phyloP scores from a whole-genome alignment of 768 basidiomycete genomes.

The Mrakia hoshinonis region DNA sequence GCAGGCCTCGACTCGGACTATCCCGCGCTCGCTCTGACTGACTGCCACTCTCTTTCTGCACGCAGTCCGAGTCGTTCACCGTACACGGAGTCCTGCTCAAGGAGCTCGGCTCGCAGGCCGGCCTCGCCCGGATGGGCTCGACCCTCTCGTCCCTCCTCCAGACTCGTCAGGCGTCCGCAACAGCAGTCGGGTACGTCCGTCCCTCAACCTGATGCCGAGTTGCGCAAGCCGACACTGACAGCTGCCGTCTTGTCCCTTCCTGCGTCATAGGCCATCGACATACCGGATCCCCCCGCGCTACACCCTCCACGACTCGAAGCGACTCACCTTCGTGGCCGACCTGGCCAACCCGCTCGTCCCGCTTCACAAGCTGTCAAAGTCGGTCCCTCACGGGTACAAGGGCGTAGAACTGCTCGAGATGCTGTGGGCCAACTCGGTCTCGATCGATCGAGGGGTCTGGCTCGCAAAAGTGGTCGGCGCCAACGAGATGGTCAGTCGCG shows the following conservation, averaged over 20 bases:
- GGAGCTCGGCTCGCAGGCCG: slow-evolving; percentile 28
- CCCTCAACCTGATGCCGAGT: too few species aligned
- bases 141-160: slow-evolving; percentile 31
- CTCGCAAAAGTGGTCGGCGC: slow-evolving; percentile 34
- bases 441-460: slow-evolving; percentile 33
- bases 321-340: slow-evolving; percentile 34
- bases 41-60: not conserved
- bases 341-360: slow-evolving; percentile 35
- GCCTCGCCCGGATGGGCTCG: slow-evolving; percentile 28
- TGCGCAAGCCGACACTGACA: too few species aligned
- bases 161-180: slow-evolving; percentile 7
- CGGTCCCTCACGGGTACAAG: slow-evolving; percentile 35
- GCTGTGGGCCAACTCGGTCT: slow-evolving; percentile 31
- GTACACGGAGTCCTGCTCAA: slow-evolving; percentile 35
- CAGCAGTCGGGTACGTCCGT: slow-evolving; percentile 32
- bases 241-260: too few species aligned
- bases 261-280: slow-evolving; percentile 33
- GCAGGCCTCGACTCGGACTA: not conserved
- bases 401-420: slow-evolving; percentile 32
- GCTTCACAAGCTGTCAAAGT: slow-evolving; percentile 33
- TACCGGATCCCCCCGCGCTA: slow-evolving; percentile 33
- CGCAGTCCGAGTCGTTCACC: slow-evolving; percentile 35
- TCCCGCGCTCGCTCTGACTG: too few species aligned
- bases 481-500: slow-evolving; percentile 32
- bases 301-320: slow-evolving; percentile 34